Evolutionary conservation across 2,329 filamentous ascomycete genomes (phyloP).

Genomic region (Allantophomopsis cytisporea): DNA sequence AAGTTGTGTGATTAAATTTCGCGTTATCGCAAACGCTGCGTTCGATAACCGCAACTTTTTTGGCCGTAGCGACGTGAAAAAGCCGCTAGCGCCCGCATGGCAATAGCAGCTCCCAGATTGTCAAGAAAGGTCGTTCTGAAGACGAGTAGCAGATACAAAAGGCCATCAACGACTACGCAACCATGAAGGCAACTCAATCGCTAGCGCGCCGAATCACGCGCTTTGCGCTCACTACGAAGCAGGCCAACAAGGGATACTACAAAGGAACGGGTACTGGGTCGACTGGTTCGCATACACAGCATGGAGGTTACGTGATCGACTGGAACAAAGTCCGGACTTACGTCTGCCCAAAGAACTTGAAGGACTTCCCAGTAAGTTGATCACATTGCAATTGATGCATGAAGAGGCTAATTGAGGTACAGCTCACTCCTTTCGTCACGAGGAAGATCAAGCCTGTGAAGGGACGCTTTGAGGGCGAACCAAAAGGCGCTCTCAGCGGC

Average conservation of each 20-base stretch:
- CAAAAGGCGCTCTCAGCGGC: constrained; percentile 46
- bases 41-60: too few species aligned
- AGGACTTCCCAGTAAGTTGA: constrained; percentile 53
- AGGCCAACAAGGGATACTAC: constrained; percentile 89
- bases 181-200: constrained; percentile 54
- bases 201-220: constrained; percentile 61
- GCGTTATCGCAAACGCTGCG: too few species aligned
- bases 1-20: too few species aligned
- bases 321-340: constrained; percentile 85
- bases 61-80: too few species aligned
- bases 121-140: too few species aligned
- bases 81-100: too few species aligned
- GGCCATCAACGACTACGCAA: background rate
- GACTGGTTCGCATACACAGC: constrained; percentile 74
- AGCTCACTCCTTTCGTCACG: constrained; percentile 75
- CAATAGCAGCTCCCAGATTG: too few species aligned
- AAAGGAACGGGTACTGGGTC: constrained; percentile 86
- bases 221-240: constrained; percentile 77
- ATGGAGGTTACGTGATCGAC: constrained; percentile 74
- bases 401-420: constrained; percentile 7
- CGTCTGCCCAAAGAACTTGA: constrained; percentile 58
- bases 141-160: too few species aligned
- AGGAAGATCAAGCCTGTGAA: constrained; percentile 36
- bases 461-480: constrained; percentile 36
- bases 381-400: background rate